phyloP scores from a whole-genome alignment of 805 yeast genomes.

The Wickerhamomyces xylosicus region DNA sequence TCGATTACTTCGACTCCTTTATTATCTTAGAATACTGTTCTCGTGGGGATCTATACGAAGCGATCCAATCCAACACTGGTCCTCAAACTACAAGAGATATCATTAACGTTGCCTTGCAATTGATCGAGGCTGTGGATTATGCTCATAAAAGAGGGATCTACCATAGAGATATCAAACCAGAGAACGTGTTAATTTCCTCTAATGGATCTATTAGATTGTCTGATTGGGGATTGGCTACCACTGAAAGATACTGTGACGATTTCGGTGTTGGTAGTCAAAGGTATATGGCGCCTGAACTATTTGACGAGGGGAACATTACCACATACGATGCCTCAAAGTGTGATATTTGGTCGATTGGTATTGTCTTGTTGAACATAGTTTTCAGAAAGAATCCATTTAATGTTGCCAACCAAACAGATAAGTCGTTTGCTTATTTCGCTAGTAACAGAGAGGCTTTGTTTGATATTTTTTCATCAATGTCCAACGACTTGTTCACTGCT shows the following conservation, averaged over 20 bases:
- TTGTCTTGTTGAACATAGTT: slow-evolving; percentile 72
- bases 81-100: slow-evolving; percentile 39
- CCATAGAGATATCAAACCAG: slow-evolving; percentile 77
- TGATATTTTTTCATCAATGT: slow-evolving; percentile 85
- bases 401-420: slow-evolving; percentile 72
- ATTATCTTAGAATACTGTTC: slow-evolving; percentile 75
- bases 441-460: slow-evolving; percentile 81
- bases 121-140: slow-evolving; percentile 66
- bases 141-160: slow-evolving; percentile 66
- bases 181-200: slow-evolving; percentile 50
- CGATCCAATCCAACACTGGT: slow-evolving; percentile 50
- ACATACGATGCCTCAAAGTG: slow-evolving; percentile 71
- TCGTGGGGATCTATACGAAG: slow-evolving; percentile 80
- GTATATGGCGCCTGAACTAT: slow-evolving; percentile 91
- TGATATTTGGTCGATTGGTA: slow-evolving; percentile 86
- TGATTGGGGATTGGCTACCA: slow-evolving; percentile 69
- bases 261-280: slow-evolving; percentile 86
- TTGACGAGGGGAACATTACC: slow-evolving; percentile 45
- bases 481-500: slow-evolving; percentile 78
- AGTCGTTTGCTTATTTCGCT: slow-evolving; percentile 76
- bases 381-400: slow-evolving; percentile 84
- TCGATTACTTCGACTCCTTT: slow-evolving; percentile 59
- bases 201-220: slow-evolving; percentile 53
- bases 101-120: slow-evolving; percentile 47
- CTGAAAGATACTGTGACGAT: slow-evolving; percentile 42